These are phyloP conservation scores for Colletotrichum tropicale DNA, from an alignment of 2,329 filamentous ascomycete species.

Conservation along the genomic window DNA sequence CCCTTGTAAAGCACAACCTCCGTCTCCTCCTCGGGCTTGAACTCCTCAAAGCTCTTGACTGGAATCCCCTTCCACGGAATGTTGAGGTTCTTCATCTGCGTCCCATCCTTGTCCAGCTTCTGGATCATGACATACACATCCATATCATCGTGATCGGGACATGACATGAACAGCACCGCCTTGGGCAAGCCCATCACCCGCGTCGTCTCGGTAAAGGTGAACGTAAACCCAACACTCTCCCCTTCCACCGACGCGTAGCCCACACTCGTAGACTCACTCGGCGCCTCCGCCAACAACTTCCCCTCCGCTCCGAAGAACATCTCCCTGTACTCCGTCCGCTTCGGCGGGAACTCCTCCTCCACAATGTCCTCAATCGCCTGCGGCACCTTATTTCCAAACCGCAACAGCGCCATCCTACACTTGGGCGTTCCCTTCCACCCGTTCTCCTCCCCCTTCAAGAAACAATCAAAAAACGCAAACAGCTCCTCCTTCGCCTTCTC, in stretches of 20 bases:
- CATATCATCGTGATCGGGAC: conserved; percentile 44
- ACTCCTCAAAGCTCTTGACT: conserved; percentile 24
- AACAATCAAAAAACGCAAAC: conserved; percentile 48
- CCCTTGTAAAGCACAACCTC: conserved; percentile 30
- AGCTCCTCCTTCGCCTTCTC: conserved; percentile 35
- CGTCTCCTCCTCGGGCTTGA: conserved; percentile 23
- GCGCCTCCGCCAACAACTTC: conserved; percentile 37
- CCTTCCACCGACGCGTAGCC: not conserved
- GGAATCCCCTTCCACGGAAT: conserved; percentile 25
- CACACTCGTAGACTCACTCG: conserved; percentile 37
- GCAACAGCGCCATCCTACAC: conserved; percentile 43
- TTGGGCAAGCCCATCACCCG: conserved; percentile 49
- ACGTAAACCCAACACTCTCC: conserved; percentile 31
- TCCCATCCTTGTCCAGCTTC: conserved; percentile 18
- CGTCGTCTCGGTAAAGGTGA: conserved; percentile 41
- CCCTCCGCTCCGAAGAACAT: conserved; percentile 35
- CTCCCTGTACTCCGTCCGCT: conserved; percentile 18
- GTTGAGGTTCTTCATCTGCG: conserved; percentile 28
- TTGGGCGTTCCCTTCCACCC: conserved; percentile 48
- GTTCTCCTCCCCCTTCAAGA: conserved; percentile 45
- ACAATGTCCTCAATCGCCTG: conserved; percentile 30
- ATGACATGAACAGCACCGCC: conserved; percentile 49
- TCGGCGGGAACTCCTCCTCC: conserved; percentile 30
- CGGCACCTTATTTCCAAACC: conserved; percentile 26
- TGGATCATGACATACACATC: conserved; percentile 40